Evolutionary conservation across 2,329 filamentous ascomycete species (phyloP).

Genomic region (Botryotinia convoluta): DNA sequence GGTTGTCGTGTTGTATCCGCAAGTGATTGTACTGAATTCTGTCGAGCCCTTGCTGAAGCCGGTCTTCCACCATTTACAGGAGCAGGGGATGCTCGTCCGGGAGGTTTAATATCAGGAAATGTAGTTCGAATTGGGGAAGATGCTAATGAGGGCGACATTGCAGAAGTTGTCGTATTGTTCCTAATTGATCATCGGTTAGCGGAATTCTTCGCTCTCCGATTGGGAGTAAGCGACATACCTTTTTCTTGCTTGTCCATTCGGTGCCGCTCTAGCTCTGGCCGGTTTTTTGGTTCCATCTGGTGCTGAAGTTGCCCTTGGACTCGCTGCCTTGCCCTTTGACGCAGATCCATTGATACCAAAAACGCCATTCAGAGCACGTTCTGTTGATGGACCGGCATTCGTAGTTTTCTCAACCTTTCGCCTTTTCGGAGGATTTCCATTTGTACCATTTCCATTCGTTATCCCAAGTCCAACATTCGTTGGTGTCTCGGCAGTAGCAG

Average conservation of each 20-base stretch:
- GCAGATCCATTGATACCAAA: slow-evolving; percentile 47
- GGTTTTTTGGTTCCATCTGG: slow-evolving; percentile 68
- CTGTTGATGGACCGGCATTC: slow-evolving; percentile 53
- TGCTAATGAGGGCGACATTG: slow-evolving; percentile 66
- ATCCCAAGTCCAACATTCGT: slow-evolving; percentile 63
- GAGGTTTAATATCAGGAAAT: slow-evolving; percentile 59
- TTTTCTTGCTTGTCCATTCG: slow-evolving; percentile 73
- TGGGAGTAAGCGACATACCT: slow-evolving; percentile 54
- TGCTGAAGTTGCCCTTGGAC: slow-evolving; percentile 65
- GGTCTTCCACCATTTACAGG: slow-evolving; percentile 58
- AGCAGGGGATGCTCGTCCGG: slow-evolving; percentile 56
- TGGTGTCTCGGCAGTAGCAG: slow-evolving; percentile 47
- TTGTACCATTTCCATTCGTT: slow-evolving; percentile 51
- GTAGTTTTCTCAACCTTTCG: slow-evolving; percentile 74
- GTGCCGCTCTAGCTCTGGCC: slow-evolving; percentile 61
- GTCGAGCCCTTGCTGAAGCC: slow-evolving; percentile 67
- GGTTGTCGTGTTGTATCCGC: slow-evolving; percentile 56
- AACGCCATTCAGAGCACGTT: slow-evolving; percentile 64
- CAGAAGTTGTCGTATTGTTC: slow-evolving; percentile 48
- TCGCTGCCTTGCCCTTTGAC: slow-evolving; percentile 59
- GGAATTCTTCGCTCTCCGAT: slow-evolving; percentile 1
- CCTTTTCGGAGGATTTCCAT: slow-evolving; percentile 62
- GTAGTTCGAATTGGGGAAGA: slow-evolving; percentile 72
- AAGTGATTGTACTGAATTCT: slow-evolving; percentile 66
- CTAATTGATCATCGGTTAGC: slow-evolving; percentile 35